phyloP scores from a whole-genome alignment of 805 yeast genomes.

The Spencermartinsiella europaea region DNA sequence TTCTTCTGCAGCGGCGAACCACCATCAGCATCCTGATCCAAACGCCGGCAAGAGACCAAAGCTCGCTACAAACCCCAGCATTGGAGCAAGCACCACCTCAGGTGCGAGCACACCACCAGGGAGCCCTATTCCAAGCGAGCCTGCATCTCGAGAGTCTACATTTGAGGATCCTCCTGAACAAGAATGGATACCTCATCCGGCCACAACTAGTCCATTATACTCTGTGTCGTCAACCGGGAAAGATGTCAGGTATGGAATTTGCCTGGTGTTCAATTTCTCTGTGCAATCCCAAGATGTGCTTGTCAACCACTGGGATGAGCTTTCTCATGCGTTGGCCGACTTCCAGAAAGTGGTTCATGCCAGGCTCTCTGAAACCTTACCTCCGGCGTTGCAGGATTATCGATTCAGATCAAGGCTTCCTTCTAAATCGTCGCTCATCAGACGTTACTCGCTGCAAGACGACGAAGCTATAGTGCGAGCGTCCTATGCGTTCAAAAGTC shows the following conservation, averaged over 20 bases:
- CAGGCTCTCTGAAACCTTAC: conserved; percentile 7
- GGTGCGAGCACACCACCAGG: background rate
- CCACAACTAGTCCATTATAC: background rate
- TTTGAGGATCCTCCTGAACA: background rate
- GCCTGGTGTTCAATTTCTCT: conserved; percentile 17
- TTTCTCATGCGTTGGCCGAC: conserved; percentile 16
- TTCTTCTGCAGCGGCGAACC: background rate
- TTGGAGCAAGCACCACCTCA: background rate
- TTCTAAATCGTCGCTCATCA: background rate
- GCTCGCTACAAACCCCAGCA: background rate
- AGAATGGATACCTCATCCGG: background rate
- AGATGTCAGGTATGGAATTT: conserved; percentile 19
- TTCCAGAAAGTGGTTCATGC: conserved; percentile 13
- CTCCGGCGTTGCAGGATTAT: conserved; percentile 1
- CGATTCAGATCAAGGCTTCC: background rate
- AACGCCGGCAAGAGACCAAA: background rate
- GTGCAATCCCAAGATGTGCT: conserved; percentile 12
- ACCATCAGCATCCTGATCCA: background rate
- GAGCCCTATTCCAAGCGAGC: background rate
- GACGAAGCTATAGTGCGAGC: conserved; percentile 19
- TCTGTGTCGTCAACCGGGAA: background rate
- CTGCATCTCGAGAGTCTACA: background rate
- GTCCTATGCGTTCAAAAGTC: conserved; percentile 16
- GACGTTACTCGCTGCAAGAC: conserved; percentile 17
- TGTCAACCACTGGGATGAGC: conserved; percentile 27